A percentile compares a stretch with the other conserved stretches of the same genome.
phyloP scores from a whole-genome alignment of 2,329 filamentous ascomycete genomes.

The Neurospora crassa region DNA sequence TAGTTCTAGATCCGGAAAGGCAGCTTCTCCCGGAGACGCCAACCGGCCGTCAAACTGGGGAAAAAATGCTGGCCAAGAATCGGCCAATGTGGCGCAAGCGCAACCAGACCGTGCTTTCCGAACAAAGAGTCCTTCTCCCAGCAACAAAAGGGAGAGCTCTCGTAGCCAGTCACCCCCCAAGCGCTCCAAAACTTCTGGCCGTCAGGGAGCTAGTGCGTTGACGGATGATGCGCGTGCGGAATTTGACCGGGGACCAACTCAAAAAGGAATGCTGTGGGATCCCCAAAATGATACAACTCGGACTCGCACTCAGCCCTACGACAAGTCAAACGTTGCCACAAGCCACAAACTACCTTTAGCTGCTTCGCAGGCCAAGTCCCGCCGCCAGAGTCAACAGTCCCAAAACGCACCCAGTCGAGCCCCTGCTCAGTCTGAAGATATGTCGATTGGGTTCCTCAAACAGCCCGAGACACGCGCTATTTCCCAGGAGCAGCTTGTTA shows the following conservation, averaged over 20 bases:
- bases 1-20: neutral
- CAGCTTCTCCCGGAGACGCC: neutral
- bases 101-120: constrained; percentile 1
- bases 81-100: neutral
- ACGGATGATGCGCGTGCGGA: constrained; percentile 5
- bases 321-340: constrained; percentile 14
- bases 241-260: constrained; percentile 9
- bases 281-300: constrained; percentile 10
- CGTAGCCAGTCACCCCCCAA: constrained; percentile 14
- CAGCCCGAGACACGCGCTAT: constrained; percentile 61
- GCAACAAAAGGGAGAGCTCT: constrained; percentile 11
- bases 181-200: constrained; percentile 7
- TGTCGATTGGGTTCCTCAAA: constrained; percentile 16
- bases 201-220: neutral
- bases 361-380: constrained; percentile 5
- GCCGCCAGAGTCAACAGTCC: constrained; percentile 5
- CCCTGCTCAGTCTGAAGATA: constrained; percentile 9
- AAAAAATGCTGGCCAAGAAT: neutral
- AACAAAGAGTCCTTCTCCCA: constrained; percentile 9
- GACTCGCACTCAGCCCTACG: constrained; percentile 7
- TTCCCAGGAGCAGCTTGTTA: constrained; percentile 66
- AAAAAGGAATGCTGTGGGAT: constrained; percentile 13
- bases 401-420: neutral
- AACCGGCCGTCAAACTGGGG: neutral
- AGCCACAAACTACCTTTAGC: constrained; percentile 11